Conservation (phyloP, 2,329 filamentous ascomycete species). For the Xylariaceae sp. region DNA sequence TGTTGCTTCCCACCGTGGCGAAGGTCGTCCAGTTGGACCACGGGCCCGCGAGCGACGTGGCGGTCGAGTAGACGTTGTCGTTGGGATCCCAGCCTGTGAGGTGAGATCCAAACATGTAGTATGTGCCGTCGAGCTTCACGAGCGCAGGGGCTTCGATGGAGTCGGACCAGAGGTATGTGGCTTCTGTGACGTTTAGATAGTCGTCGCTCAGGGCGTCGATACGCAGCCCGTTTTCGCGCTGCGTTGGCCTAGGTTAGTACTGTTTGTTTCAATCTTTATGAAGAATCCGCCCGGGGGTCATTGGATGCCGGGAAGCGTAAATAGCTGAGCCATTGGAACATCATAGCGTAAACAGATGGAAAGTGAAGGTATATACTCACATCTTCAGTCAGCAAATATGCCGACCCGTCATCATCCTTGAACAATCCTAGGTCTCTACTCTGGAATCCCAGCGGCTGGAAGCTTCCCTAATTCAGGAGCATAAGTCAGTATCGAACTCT, state of each 20-base stretch:
- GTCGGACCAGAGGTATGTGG: constrained; percentile 44
- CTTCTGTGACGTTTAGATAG: constrained; percentile 47
- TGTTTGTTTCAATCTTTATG: constrained; percentile 35
- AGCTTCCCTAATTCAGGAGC: constrained; percentile 31
- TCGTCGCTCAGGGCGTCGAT: constrained; percentile 53
- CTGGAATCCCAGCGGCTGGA: constrained; percentile 43
- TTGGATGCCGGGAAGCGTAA: constrained; percentile 43
- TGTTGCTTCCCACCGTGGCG: constrained; percentile 49
- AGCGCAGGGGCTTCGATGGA: constrained; percentile 61
- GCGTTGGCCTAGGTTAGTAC: constrained; percentile 14
- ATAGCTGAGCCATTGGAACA: no score
- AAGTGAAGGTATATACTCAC: no score
- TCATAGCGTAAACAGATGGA: no score
- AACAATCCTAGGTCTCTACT: constrained; percentile 58
- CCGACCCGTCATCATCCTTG: constrained; percentile 23
- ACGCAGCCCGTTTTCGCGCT: constrained; percentile 54
- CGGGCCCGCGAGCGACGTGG: constrained; percentile 51
- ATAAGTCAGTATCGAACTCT: no score
- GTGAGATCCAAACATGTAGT: constrained; percentile 62
- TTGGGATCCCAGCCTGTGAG: constrained; percentile 57
- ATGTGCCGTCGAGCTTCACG: constrained; percentile 54
- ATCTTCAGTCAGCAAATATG: constrained; percentile 21
- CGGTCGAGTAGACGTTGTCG: constrained; percentile 60
- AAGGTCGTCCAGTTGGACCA: constrained; percentile 61
- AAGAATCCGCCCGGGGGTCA: constrained; percentile 56